Base-by-base conservation (phyloP, 345 rosid genomes). In the Eutrema heterophyllum region DNA sequence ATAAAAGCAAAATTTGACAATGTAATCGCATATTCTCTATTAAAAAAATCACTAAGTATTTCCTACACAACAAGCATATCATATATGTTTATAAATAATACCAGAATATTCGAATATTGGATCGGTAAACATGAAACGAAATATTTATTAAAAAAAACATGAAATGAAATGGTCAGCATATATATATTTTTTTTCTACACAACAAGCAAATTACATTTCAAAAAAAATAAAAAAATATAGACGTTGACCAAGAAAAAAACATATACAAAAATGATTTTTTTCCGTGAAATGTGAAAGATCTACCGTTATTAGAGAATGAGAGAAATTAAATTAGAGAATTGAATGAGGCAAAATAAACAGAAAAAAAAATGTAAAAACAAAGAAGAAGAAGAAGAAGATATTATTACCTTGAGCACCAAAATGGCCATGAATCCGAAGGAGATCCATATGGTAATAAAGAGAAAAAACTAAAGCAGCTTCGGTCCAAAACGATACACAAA, bases 401-500 rank as follows among this genome's bases (percentile, higher is more conserved):
- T 2, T 16, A 49, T 18, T 83, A 91, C 97, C 94, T 71, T 64
- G 71, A 49, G 74, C 58, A 78, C 76, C 89, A 81, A 84, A 90
- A 72, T 93, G 98, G 24, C 93, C 88, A 83, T 88, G 80, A 12
- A 9, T 45, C 67, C 85, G 78, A 7, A 92, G 87, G 27, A 88
- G 89, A 78, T 92, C 89, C 85, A 87, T 33, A 68, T 90, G 97
- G 45, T 88, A 82, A 65, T 90, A 90, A 5, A 90, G 79, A 16
- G 85, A 71, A 7, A 88, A 81, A 14, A 88, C 97, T 59, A 88
- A 57, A 69, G 96, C 96, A 53, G 97, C 84, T 75, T 92, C 91
- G 2, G 95, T 90, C 97, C 98, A 92, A 69, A 86, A 88, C 2
- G 98, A 88, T 39, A 92, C 82, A 74, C 83, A 71, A 15, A 90